Percentiles rank a stretch among this genome's conserved stretches.
Conservation (phyloP, 2,329 filamentous ascomycete genomes). For the Tolypocladium inflatum region DNA sequence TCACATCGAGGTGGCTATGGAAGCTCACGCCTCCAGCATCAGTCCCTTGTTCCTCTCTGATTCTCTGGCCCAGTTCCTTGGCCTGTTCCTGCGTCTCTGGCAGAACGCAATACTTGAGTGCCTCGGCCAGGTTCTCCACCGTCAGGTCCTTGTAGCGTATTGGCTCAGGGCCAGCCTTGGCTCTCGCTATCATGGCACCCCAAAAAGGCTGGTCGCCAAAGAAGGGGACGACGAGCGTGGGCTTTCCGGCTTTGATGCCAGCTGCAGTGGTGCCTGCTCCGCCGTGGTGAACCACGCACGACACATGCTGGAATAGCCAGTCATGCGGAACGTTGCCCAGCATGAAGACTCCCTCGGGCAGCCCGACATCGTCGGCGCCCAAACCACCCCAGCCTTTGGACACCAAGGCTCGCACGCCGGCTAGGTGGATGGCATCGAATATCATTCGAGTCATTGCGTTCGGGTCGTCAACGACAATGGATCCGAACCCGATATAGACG, state of each 20-base stretch:
- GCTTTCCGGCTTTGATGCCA: constrained; percentile 70
- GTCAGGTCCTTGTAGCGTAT: constrained; percentile 62
- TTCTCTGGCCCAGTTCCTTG: constrained; percentile 50
- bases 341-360: constrained; percentile 75
- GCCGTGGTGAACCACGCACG: constrained; percentile 78
- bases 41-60: constrained; percentile 56
- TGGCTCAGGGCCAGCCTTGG: constrained; percentile 62
- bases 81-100: constrained; percentile 49
- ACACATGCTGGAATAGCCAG: constrained; percentile 77
- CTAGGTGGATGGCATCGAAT: constrained; percentile 57
- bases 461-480: constrained; percentile 71
- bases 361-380: constrained; percentile 56
- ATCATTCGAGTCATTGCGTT: constrained; percentile 61
- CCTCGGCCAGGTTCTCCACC: constrained; percentile 53
- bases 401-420: constrained; percentile 68
- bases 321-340: constrained; percentile 80
- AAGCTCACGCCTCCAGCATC: constrained; percentile 58
- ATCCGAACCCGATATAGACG: constrained; percentile 76
- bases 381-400: constrained; percentile 86
- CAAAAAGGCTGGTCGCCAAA: constrained; percentile 81
- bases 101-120: constrained; percentile 51
- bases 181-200: constrained; percentile 65
- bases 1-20: constrained; percentile 58
- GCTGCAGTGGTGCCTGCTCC: constrained; percentile 83
- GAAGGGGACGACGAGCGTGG: constrained; percentile 78